Evolutionary conservation across 2,329 filamentous ascomycete species (phyloP), one percentile per base, ranked within the genome.

Genomic region (Colletotrichum lindemuthianum): DNA sequence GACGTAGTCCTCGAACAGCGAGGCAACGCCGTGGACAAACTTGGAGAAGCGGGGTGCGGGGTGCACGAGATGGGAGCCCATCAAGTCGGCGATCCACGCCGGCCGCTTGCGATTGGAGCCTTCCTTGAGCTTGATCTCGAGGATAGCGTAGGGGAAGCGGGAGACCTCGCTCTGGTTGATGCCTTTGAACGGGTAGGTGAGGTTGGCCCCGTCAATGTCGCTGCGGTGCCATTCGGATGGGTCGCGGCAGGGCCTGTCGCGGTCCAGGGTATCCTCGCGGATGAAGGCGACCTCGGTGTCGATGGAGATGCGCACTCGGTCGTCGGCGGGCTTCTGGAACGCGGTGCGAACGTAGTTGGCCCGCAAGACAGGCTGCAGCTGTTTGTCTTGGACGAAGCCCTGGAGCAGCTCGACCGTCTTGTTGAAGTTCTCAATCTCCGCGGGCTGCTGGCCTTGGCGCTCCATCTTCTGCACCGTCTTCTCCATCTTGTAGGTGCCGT

Each of bases 301-400:
- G 65, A 99, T 91, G 6, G 93, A 94, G 70, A 99, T 92, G 59
- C 96, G 89, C 50, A 99, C 90, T 16, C 92, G 90, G 76, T 96
- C 89, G 74, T 99, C 94, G 12, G 92, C 88, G 6, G 96, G 96
- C 69, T 97, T 97, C 78, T 99, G 96, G 81, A 98, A 99, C 1
- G 96, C 96, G 1, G 93, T 97, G 67, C 96, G 91, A 43, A 90
- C 92, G 76, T 98, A 98, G 78, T 97, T 97, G 67, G 96, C 96
- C 54, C 96, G 89, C 57, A 99, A 78, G 37, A 97, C 86, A 6
- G 96, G 96, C 74, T 95, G 88, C 13, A 99, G 82, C 59, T 91
- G 86, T 72, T 92, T 88, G 51, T 91, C 85, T 72, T 88, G 86
- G 74, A 97, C 88, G 71, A 97, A 95, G 1, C 84, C 81, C 75